Evolutionary conservation across 768 basidiomycete genomes (phyloP), one percentile per base, ranked within the genome.

Genomic region (Tylopilus rubrobrunneus): DNA sequence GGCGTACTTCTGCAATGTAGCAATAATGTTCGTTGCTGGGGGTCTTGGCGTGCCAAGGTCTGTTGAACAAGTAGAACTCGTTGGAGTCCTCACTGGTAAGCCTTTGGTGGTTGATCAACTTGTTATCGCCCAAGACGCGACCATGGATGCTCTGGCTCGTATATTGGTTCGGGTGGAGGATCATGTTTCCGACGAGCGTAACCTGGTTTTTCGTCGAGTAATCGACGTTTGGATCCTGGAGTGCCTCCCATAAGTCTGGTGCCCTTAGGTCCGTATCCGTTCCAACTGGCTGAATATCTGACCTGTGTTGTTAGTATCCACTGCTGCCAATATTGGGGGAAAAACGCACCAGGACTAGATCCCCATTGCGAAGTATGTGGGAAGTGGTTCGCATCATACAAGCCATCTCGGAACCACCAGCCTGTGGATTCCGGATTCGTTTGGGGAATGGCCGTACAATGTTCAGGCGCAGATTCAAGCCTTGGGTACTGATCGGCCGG

Each of bases 371-470:
- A 25, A 1, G 28, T 10, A 9, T 33, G 49, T 19, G 56, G 53
- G 46, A 57, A 57, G 17, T 40, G 37, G 19, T 57, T 55, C 5
- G 2, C 31, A 29, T 51, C 49, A 0, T 1, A 17, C 36, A 37
- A 17, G 5, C 14, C 29, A 37, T 5, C 4, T 28, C 56, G 31
- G 44, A 49, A 55, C 56, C 56, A 57, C 56, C 56, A 57, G 2
- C 56, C 56, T 3, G 56, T 57, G 14, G 53, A 52, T 21, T 51
- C 49, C 17, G 56, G 56, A 17, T 25, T 57, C 33, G 56, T 57
- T 15, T 33, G 14, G 9, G 56, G 53, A 7, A 57, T 55, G 7
- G 53, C 39, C 7, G 27, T 44, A 10, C 31, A 49, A 1, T 49
- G 7, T 10, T 49, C 28, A 2, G 25, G 37, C 1, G 36, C 36